Evolutionary conservation across 257 asterid genomes (phyloP), one percentile per base, ranked within the genome.

Genomic region (Henckelia pumila): DNA sequence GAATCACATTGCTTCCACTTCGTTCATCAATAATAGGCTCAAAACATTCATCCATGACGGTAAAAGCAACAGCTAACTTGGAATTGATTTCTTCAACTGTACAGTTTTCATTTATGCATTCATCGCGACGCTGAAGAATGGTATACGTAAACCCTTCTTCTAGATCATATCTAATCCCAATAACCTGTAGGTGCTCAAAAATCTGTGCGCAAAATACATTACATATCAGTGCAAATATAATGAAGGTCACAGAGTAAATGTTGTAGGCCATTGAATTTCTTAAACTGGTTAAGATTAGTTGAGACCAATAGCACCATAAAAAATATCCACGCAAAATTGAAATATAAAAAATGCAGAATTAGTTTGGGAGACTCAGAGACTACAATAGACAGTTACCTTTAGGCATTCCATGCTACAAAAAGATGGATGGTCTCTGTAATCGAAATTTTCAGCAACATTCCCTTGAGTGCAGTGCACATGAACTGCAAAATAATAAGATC

Each of bases 331-430:
- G 21, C 17, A 68, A 68, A 19, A 37, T 47, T 25, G 63, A 59
- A 66, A 60, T 37, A 21, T 24, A 7, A 7, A 59, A 59, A 61
- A 20, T 13, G 23, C 22, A 40, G 6, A 40, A 40, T 13, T 40
- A 3, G 13, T 40, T 40, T 2, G 13, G 17, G 7, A 47, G 2
- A 16, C 55, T 47, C 55, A 47, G 55, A 14, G 21, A 47, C 23
- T 40, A 68, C 52, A 35, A 60, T 66, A 16, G 33, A 61, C 63
- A 73, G 28, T 50, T 85, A 90, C 97, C 95, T 81, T 77, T 79
- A 69, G 85, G 85, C 99, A 94, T 63, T 74, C 85, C 68, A 73
- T 77, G 67, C 96, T 92, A 84, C 99, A 93, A 79, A 90, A 93
- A 13, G 81, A 71, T 44, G 72, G 73, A 72, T 22, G 73, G 68